Conservation (phyloP, 768 basidiomycete genomes). For the Neoboletus subvelutipes region DNA sequence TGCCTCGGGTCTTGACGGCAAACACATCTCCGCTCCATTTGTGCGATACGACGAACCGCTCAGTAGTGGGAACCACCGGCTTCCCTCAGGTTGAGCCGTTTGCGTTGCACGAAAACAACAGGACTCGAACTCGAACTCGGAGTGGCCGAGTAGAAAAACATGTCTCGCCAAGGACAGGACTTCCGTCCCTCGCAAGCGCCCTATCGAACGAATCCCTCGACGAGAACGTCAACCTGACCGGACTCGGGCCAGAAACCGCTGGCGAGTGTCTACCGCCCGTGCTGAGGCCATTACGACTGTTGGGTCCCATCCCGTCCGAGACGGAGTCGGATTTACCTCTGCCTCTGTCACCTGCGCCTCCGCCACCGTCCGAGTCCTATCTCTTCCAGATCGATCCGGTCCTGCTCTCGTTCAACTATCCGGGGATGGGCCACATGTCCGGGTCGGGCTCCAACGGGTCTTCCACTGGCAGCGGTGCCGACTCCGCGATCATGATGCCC, state of each 20-base stretch:
- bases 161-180: not conserved
- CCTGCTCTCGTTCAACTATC: slow-evolving; percentile 21
- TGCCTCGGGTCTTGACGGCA: not conserved
- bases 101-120: not conserved
- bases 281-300: slow-evolving; percentile 22
- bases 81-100: not conserved
- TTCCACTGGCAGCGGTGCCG: not conserved
- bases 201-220: slow-evolving; percentile 21
- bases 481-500: not conserved
- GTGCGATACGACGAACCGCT: not conserved
- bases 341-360: no score
- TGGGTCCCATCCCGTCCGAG: slow-evolving; percentile 6
- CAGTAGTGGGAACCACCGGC: not conserved
- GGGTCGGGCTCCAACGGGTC: not conserved
- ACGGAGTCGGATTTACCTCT: not conserved
- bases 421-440: not conserved
- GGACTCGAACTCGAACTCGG: no score
- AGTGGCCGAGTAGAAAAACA: not conserved
- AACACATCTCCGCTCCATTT: not conserved
- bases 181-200: slow-evolving; percentile 21
- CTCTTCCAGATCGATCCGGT: slow-evolving; percentile 29
- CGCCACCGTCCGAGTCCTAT: not conserved
- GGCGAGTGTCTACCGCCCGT: slow-evolving; percentile 20
- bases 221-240: slow-evolving; percentile 8
- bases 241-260: not conserved